A percentile compares a stretch with the other conserved stretches of the same genome.
phyloP scores from a whole-genome alignment of 495 filamentous ascomycete species.

The Penicilliopsis zonata region DNA sequence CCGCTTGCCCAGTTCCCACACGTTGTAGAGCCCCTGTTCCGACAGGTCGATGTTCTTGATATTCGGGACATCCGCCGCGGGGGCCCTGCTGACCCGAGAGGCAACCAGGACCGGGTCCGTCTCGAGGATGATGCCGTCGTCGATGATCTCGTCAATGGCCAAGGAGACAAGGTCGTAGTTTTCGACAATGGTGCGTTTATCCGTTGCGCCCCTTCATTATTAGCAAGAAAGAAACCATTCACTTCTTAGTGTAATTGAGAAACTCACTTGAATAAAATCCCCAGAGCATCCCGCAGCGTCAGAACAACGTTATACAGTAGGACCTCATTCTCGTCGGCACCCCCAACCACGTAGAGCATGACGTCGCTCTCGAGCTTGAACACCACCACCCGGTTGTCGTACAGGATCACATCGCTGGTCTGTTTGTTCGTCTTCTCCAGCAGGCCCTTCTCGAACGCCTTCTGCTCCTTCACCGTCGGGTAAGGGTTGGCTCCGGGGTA shows the following conservation, averaged over 20 bases:
- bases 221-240: background rate
- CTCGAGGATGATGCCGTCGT: conserved; percentile 94
- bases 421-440: conserved; percentile 95
- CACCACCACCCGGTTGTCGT: conserved; percentile 87
- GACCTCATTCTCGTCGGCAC: conserved; percentile 91
- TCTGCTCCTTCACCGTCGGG: conserved; percentile 82
- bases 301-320: conserved; percentile 88
- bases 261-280: conserved; percentile 82
- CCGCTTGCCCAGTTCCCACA: conserved; percentile 88
- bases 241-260: conserved; percentile 1
- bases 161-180: conserved; percentile 92
- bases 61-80: conserved; percentile 77
- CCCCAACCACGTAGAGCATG: conserved; percentile 90
- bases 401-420: conserved; percentile 87
- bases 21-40: conserved; percentile 90
- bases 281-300: conserved; percentile 76
- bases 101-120: conserved; percentile 89
- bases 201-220: conserved; percentile 71
- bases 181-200: conserved; percentile 95
- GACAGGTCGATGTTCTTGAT: conserved; percentile 89
- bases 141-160: conserved; percentile 89
- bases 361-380: conserved; percentile 98
- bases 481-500: conserved; percentile 67
- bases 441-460: conserved; percentile 90
- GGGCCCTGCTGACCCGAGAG: conserved; percentile 79